Base-by-base conservation (phyloP, 164 flowering plant genomes). In the Stephania yunnanensis region DNA sequence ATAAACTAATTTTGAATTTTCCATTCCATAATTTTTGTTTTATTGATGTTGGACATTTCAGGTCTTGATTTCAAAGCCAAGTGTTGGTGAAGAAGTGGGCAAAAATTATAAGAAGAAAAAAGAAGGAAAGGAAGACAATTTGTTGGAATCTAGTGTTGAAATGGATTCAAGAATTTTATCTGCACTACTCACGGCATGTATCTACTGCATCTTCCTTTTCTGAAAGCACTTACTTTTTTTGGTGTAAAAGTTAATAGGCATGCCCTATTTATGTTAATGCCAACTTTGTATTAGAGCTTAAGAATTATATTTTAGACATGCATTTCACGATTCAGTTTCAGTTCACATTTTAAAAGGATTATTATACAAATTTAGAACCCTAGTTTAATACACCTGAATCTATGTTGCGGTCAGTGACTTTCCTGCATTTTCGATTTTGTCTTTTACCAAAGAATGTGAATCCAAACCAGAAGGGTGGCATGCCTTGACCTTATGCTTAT, bases 161-260 rank as follows among this genome's bases (percentile, higher is more conserved):
- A 84, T 92, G 92, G 98, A 94, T 83, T 91, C 97, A 36, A 85
- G 97, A 58, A 87, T 95, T 78, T 84, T 96, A 45, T 88, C 94
- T 9, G 97, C 90, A 78, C 90, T 96, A 11, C 77, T 96, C 73
- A 91, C 95, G 53, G 99, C 93, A 50, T 80, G 97, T 86, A 71
- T 58, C 7, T 13, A 50, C 55, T 50, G 2, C 55, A 50, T 50
- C 12, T 50, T 10, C 13, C 55, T 48, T 15, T 10, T 50, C 15
- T 50, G 55, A 50, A 50, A 15, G 15, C 42, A 7, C 66, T 12
- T 58, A 19, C 45, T 31, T 25, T 48, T 74, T 4, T 46, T 75
- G 25, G 25, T 65, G 45, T 22, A 6, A 4, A 22, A 68, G 55
- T 50, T 10, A 9, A 50, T 50, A 15, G 55, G 55, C 15, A 11